A percentile compares a stretch with the other conserved stretches of the same genome.
These are phyloP conservation scores for Auricularia sp. DNA, from an alignment of 768 basidiomycete species.

Conservation along the genomic window DNA sequence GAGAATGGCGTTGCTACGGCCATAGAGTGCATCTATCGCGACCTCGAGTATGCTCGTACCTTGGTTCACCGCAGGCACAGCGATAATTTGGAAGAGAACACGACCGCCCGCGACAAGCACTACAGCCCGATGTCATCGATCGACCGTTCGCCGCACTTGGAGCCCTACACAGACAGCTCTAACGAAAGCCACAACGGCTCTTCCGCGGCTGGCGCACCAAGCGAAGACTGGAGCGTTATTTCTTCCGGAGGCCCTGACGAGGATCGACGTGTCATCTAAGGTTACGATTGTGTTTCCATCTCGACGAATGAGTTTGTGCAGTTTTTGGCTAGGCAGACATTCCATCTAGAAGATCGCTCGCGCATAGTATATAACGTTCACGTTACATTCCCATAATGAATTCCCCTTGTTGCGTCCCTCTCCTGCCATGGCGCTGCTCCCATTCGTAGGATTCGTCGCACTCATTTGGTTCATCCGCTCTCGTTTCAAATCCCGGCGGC, in stretches of 20 bases:
- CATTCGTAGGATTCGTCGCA: not conserved
- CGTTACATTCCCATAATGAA: not conserved
- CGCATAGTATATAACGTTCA: not conserved
- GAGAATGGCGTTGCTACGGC: conserved; percentile 93
- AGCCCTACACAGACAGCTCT: conserved; percentile 25
- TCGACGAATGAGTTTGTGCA: not conserved
- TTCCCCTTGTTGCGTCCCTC: not conserved
- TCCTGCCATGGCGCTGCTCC: not conserved
- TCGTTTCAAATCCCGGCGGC: not conserved
- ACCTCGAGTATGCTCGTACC: conserved; percentile 87
- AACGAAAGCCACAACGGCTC: conserved; percentile 48
- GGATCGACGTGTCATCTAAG: not conserved
- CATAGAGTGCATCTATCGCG: conserved; percentile 91
- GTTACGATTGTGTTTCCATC: not conserved
- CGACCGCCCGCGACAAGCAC: conserved; percentile 19
- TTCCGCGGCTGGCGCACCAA: conserved; percentile 34
- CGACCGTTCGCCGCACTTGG: conserved; percentile 6
- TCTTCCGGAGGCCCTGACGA: conserved; percentile 23
- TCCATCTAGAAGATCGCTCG: not conserved
- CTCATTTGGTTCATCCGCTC: not conserved
- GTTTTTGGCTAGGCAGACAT: not conserved
- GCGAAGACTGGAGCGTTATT: conserved; percentile 84
- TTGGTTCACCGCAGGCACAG: conserved; percentile 52
- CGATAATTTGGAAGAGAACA: conserved; percentile 25
- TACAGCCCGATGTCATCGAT: conserved; percentile 6